Conservation (phyloP, 176 grass and related monocot species). For the Rhynchospora tenuis region DNA sequence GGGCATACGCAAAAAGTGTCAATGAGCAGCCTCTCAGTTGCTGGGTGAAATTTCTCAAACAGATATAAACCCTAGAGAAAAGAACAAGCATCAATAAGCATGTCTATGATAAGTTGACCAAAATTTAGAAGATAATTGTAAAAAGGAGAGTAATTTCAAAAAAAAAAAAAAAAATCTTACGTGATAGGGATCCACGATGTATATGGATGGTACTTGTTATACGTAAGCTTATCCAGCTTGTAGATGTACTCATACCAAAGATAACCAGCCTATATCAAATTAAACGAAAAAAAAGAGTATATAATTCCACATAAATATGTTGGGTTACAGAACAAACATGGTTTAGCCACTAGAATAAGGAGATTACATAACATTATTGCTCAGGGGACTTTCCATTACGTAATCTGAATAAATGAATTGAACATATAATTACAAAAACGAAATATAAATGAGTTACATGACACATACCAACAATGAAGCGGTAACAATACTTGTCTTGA, state of each 20-base stretch:
- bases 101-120: background rate
- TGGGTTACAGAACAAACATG: background rate
- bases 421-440: background rate
- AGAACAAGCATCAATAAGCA: constrained; percentile 3
- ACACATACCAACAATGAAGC: constrained; percentile 34
- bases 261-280: constrained; percentile 42
- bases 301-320: background rate
- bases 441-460: background rate
- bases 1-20: constrained; percentile 57
- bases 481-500: constrained; percentile 44
- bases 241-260: constrained; percentile 74
- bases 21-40: constrained; percentile 53
- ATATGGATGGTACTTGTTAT: constrained; percentile 66
- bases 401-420: background rate
- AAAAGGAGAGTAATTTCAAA: background rate
- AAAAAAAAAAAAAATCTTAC: constrained; percentile 28
- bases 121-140: background rate
- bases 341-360: background rate
- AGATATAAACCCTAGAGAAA: constrained; percentile 51
- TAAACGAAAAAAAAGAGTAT: constrained; percentile 22
- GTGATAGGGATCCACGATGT: constrained; percentile 81
- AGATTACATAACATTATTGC: background rate
- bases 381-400: background rate
- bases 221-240: constrained; percentile 63
- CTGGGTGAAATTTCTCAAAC: constrained; percentile 55